Conservation (phyloP, 1,284 basidiomycete species). For the Rhodotorula sp. region DNA sequence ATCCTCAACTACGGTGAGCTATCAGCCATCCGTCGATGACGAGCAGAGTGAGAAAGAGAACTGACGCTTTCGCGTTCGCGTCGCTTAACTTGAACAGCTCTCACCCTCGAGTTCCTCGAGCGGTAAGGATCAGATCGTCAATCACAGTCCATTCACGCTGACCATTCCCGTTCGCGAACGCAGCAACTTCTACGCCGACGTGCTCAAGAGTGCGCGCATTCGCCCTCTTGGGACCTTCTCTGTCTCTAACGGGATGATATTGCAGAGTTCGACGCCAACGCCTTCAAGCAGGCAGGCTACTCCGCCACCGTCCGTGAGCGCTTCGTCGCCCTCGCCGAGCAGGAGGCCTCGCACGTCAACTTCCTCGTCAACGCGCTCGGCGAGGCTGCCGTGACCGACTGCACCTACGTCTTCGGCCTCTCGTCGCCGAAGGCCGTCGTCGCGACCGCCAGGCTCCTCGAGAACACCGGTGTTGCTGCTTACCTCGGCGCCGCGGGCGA, state of each 20-base stretch:
- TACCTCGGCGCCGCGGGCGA: slow-evolving; percentile 54
- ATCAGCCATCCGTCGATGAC: too few species aligned
- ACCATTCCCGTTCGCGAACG: too few species aligned
- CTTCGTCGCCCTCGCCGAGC: slow-evolving; percentile 52
- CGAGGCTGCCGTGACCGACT: slow-evolving; percentile 56
- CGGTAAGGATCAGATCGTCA: slow-evolving; percentile 42
- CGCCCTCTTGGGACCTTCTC: too few species aligned
- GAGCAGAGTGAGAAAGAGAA: too few species aligned
- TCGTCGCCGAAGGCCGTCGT: slow-evolving; percentile 56
- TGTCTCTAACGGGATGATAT: too few species aligned
- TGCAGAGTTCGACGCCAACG: slow-evolving; percentile 53
- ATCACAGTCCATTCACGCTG: too few species aligned
- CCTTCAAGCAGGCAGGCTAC: slow-evolving; percentile 61
- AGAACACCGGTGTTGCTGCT: slow-evolving; percentile 59
- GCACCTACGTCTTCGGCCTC: slow-evolving; percentile 54
- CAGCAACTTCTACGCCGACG: slow-evolving; percentile 59
- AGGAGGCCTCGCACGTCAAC: slow-evolving; percentile 61
- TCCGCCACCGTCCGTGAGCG: slow-evolving; percentile 43
- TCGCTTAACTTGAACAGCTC: slow-evolving; percentile 50
- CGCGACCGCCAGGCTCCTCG: slow-evolving; percentile 59
- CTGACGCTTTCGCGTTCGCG: too few species aligned
- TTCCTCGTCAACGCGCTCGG: slow-evolving; percentile 57
- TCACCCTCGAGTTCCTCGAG: slow-evolving; percentile 70
- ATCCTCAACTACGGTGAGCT: too few species aligned
- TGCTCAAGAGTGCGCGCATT: slow-evolving; percentile 48